phyloP scores from a whole-genome alignment of 176 grass and related monocot species.

The Elaeis guineensis region DNA sequence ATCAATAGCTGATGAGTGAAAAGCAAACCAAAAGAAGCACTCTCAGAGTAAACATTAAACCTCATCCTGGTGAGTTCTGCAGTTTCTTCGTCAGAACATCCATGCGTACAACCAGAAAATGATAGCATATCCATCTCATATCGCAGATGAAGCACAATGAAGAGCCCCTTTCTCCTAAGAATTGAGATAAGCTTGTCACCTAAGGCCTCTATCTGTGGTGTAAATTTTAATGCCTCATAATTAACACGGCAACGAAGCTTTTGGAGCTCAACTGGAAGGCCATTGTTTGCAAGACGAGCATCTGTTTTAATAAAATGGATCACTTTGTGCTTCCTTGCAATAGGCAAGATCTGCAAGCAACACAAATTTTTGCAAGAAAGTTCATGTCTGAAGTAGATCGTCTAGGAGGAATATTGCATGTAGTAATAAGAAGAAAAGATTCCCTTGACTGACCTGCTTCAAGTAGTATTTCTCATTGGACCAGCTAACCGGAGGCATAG shows the following conservation, averaged over 20 bases:
- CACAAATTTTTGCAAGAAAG: neutral
- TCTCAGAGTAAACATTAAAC: constrained; percentile 25
- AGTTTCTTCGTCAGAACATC: constrained; percentile 68
- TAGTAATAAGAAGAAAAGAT: neutral
- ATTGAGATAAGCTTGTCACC: constrained; percentile 69
- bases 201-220: constrained; percentile 69
- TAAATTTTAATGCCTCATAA: constrained; percentile 75
- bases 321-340: constrained; percentile 84
- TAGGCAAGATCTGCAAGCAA: constrained; percentile 62
- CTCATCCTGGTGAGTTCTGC: constrained; percentile 85
- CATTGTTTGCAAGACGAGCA: constrained; percentile 84
- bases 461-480: constrained; percentile 94
- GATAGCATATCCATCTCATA: constrained; percentile 99
- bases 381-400: too few species aligned
- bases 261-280: constrained; percentile 73
- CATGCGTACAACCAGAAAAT: constrained; percentile 91
- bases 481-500: constrained; percentile 91
- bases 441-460: constrained; percentile 53
- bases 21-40: constrained; percentile 11
- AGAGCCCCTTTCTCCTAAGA: constrained; percentile 53
- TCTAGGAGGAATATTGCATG: too few species aligned
- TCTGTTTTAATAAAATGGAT: constrained; percentile 87
- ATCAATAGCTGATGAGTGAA: neutral
- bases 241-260: constrained; percentile 82
- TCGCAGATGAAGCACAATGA: constrained; percentile 88